These are phyloP conservation scores for Tetradesmus lagerheimii DNA, from an alignment of 139 green algal genomes.

Conservation along the genomic window DNA sequence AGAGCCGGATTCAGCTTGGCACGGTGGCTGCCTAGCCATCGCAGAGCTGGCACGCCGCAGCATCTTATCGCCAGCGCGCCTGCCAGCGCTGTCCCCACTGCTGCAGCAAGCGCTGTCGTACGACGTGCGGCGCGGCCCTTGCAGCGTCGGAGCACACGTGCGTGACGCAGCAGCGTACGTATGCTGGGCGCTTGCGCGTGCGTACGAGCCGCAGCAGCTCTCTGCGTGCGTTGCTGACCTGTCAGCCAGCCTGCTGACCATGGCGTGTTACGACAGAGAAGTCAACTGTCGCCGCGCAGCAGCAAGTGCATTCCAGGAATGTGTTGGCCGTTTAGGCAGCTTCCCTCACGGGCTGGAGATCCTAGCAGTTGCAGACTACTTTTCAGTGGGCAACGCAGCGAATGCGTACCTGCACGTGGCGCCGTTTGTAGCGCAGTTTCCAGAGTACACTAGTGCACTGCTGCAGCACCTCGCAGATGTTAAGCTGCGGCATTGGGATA, in stretches of 20 bases:
- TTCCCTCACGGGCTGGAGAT: conserved; percentile 94
- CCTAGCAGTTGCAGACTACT: conserved; percentile 94
- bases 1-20: conserved; percentile 89
- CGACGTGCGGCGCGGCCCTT: conserved; percentile 90
- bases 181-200: conserved; percentile 95
- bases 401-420: conserved; percentile 54
- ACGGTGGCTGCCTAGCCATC: conserved; percentile 95
- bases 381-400: conserved; percentile 76
- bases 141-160: conserved; percentile 95
- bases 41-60: conserved; percentile 94
- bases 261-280: conserved; percentile 93
- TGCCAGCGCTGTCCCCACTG: conserved; percentile 67
- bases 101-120: conserved; percentile 86
- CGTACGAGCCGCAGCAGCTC: conserved; percentile 82
- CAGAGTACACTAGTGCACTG: conserved; percentile 54
- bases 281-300: conserved; percentile 88
- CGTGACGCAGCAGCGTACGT: conserved; percentile 97
- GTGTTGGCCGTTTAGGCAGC: conserved; percentile 90
- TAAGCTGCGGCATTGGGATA: conserved; percentile 96
- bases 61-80: conserved; percentile 84
- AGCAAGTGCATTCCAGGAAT: conserved; percentile 96
- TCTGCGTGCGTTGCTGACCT: conserved; percentile 59
- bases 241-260: conserved; percentile 84
- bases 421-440: conserved; percentile 54
- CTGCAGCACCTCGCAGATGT: conserved; percentile 80